Percentiles rank a stretch among this genome's conserved stretches.
Evolutionary conservation across 179 eudicot species (phyloP).

Genomic region (Spergularia azorica): DNA sequence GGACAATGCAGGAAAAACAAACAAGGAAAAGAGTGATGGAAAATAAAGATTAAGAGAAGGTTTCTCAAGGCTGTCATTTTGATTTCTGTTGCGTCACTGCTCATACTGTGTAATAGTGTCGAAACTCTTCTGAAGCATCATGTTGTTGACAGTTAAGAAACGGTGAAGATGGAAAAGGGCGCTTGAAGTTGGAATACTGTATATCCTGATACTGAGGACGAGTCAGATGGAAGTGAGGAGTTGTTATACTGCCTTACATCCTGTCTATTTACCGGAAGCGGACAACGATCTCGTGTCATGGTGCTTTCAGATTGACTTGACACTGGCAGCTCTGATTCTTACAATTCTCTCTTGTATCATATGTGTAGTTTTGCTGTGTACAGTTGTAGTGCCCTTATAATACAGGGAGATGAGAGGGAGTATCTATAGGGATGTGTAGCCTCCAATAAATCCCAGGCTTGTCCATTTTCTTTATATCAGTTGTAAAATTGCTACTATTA

Average conservation of each 20-base stretch:
- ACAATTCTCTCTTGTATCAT: constrained; percentile 27
- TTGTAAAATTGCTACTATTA: constrained; percentile 29
- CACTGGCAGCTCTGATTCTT: constrained; percentile 12
- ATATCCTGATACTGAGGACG: constrained; percentile 22
- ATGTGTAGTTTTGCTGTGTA: constrained; percentile 36
- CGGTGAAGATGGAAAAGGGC: constrained; percentile 14
- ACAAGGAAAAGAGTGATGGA: constrained; percentile 26
- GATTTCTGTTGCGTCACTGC: neutral
- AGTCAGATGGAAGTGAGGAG: constrained; percentile 24
- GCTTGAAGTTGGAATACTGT: constrained; percentile 11
- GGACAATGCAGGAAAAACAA: constrained; percentile 34
- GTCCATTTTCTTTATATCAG: constrained; percentile 22
- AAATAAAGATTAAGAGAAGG: constrained; percentile 23
- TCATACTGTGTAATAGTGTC: constrained; percentile 3
- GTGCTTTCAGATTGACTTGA: constrained; percentile 10
- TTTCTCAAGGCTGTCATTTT: constrained; percentile 19
- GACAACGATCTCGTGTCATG: constrained; percentile 19
- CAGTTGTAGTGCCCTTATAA: constrained; percentile 32
- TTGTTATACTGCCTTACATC: constrained; percentile 11
- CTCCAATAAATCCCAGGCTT: constrained; percentile 36
- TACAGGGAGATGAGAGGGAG: constrained; percentile 15
- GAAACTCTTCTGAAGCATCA: constrained; percentile 23
- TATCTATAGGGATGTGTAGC: constrained; percentile 26
- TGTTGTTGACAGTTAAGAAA: constrained; percentile 34
- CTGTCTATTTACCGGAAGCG: constrained; percentile 15